Evolutionary conservation across 164 flowering plant species (phyloP).

Genomic region (grape (Vitis vinifera)): DNA sequence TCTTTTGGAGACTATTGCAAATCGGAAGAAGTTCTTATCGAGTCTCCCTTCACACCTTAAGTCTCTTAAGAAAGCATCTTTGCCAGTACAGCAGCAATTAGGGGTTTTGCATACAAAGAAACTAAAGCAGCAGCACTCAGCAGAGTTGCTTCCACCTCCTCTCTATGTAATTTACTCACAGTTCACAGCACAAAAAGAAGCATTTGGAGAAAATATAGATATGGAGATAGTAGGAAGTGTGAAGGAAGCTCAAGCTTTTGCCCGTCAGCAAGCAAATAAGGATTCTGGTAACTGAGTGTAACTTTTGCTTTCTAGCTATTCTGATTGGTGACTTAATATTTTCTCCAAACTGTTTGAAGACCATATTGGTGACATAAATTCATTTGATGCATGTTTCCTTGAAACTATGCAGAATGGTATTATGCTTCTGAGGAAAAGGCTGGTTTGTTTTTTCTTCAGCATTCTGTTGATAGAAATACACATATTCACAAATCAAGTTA

Average conservation of each 20-base stretch:
- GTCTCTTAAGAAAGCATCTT: conserved; percentile 92
- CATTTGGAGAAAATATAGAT: conserved; percentile 89
- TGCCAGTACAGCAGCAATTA: conserved; percentile 90
- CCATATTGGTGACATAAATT: not conserved
- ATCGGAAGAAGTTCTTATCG: conserved; percentile 84
- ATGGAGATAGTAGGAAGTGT: conserved; percentile 83
- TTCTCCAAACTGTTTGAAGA: not conserved
- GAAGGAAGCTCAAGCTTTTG: conserved; percentile 90
- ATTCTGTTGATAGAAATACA: not conserved
- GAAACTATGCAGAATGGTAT: not conserved
- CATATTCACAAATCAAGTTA: conserved; percentile 1
- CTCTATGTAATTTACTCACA: conserved; percentile 90
- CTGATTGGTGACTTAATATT: not conserved
- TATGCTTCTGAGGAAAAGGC: not conserved
- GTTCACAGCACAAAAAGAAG: conserved; percentile 89
- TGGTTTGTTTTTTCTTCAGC: not conserved
- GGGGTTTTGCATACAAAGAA: conserved; percentile 83
- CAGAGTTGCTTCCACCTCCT: conserved; percentile 95
- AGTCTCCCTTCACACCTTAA: conserved; percentile 97
- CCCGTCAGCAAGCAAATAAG: conserved; percentile 78
- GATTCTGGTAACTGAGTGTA: conserved; percentile 51
- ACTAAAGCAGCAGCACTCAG: conserved; percentile 76
- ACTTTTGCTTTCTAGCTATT: not conserved
- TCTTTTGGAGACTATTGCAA: conserved; percentile 72
- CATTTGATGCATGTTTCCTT: not conserved